These are phyloP conservation scores for Buddleja alternifolia DNA, from an alignment of 257 asterid species.

Conservation along the genomic window DNA sequence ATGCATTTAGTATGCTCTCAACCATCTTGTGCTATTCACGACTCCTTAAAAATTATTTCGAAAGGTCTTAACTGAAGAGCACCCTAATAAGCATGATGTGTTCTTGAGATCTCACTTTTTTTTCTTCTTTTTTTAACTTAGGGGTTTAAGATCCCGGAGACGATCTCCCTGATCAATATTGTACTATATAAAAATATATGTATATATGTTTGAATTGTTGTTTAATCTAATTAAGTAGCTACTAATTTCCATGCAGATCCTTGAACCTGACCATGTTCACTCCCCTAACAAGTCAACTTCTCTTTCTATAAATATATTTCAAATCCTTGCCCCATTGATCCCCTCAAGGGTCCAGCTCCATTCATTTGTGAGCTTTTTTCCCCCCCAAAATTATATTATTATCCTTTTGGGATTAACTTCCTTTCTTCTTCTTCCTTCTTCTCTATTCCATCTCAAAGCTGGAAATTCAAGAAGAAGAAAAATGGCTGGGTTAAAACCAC, in stretches of 20 bases:
- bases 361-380: constrained; percentile 60
- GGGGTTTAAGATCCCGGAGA: too few relatives aligned
- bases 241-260: neutral
- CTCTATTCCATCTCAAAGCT: neutral
- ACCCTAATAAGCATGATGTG: too few relatives aligned
- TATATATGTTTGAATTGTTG: too few relatives aligned
- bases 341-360: constrained; percentile 72
- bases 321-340: constrained; percentile 12
- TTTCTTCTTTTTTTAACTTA: too few relatives aligned
- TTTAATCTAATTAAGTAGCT: neutral
- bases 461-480: neutral
- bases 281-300: constrained; percentile 26
- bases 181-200: too few relatives aligned
- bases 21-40: too few relatives aligned
- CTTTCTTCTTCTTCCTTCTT: neutral
- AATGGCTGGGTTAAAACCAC: constrained; percentile 49
- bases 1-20: too few relatives aligned
- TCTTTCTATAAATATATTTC: constrained; percentile 25
- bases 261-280: too few relatives aligned
- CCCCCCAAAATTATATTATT: constrained; percentile 26
- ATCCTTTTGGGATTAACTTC: neutral
- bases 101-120: too few relatives aligned
- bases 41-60: too few relatives aligned
- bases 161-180: too few relatives aligned
- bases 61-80: too few relatives aligned